Evolutionary conservation across 768 basidiomycete genomes (phyloP).

Genomic region (Lentinula sp.): DNA sequence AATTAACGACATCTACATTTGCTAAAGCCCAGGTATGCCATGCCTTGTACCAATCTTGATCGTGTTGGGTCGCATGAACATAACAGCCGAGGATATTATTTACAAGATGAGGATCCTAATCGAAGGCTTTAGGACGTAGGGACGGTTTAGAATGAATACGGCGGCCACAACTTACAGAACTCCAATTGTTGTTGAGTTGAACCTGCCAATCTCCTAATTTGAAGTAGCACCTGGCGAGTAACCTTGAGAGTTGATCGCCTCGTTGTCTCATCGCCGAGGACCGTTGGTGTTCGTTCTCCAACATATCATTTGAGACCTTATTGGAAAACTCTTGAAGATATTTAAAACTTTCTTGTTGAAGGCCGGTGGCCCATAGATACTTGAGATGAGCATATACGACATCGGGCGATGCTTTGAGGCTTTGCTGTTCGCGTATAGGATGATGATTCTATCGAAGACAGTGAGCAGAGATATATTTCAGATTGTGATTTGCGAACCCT

Average conservation of each 20-base stretch:
- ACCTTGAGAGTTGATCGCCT: slow-evolving; percentile 61
- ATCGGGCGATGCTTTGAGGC: slow-evolving; percentile 79
- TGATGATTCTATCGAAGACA: slow-evolving; percentile 30
- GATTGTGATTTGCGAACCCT: slow-evolving; percentile 31
- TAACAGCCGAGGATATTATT: slow-evolving; percentile 83
- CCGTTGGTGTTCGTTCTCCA: slow-evolving; percentile 51
- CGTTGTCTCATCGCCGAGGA: slow-evolving; percentile 52
- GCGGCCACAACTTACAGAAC: slow-evolving; percentile 43
- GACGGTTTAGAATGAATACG: not conserved
- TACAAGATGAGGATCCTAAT: slow-evolving; percentile 54
- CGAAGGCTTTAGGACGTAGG: not conserved
- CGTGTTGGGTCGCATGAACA: slow-evolving; percentile 82
- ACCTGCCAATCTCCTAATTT: slow-evolving; percentile 96
- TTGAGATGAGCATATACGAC: slow-evolving; percentile 96
- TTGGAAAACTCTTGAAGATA: slow-evolving; percentile 80
- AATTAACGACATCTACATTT: slow-evolving; percentile 88
- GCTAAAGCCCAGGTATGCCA: slow-evolving; percentile 99
- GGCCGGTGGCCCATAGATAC: slow-evolving; percentile 89
- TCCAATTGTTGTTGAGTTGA: slow-evolving; percentile 75
- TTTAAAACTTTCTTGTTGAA: slow-evolving; percentile 68
- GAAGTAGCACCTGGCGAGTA: slow-evolving; percentile 95
- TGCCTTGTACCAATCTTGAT: slow-evolving; percentile 97
- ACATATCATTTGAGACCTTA: slow-evolving; percentile 70
- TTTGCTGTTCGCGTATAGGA: slow-evolving; percentile 47
- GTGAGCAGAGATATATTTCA: not conserved